Conservation (phyloP, 2,329 filamentous ascomycete genomes). For the Penicillium janthinellum region DNA sequence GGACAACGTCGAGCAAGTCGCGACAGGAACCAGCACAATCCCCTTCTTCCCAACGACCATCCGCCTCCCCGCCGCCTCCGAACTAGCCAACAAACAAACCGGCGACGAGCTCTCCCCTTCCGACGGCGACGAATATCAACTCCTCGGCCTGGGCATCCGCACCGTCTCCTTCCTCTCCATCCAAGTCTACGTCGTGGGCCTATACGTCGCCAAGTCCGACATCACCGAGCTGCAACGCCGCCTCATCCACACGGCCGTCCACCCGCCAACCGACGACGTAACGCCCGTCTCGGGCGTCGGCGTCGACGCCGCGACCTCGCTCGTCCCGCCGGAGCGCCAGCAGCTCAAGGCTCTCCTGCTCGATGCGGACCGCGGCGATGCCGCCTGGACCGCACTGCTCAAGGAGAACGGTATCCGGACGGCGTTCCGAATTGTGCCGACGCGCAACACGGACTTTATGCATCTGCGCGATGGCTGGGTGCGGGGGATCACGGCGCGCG, state of each 20-base stretch:
- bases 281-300: constrained; percentile 48
- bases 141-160: constrained; percentile 83
- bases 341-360: constrained; percentile 68
- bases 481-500: constrained; percentile 75
- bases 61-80: constrained; percentile 55
- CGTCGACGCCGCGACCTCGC: constrained; percentile 70
- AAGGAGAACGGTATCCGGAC: constrained; percentile 69
- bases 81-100: constrained; percentile 35
- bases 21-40: constrained; percentile 79
- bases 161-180: constrained; percentile 88
- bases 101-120: constrained; percentile 42
- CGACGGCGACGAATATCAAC: constrained; percentile 67
- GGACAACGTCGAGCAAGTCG: constrained; percentile 71
- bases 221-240: constrained; percentile 77
- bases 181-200: constrained; percentile 91
- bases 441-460: constrained; percentile 90
- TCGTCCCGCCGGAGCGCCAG: constrained; percentile 80
- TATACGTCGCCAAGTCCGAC: constrained; percentile 85
- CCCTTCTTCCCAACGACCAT: constrained; percentile 76
- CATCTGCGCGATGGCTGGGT: constrained; percentile 92
- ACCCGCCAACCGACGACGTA: constrained; percentile 31
- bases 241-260: constrained; percentile 69
- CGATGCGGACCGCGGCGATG: constrained; percentile 68
- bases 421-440: constrained; percentile 80
- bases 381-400: constrained; percentile 74